Base-by-base conservation (phyloP, 768 basidiomycete species). In the Tylopilus sp. region DNA sequence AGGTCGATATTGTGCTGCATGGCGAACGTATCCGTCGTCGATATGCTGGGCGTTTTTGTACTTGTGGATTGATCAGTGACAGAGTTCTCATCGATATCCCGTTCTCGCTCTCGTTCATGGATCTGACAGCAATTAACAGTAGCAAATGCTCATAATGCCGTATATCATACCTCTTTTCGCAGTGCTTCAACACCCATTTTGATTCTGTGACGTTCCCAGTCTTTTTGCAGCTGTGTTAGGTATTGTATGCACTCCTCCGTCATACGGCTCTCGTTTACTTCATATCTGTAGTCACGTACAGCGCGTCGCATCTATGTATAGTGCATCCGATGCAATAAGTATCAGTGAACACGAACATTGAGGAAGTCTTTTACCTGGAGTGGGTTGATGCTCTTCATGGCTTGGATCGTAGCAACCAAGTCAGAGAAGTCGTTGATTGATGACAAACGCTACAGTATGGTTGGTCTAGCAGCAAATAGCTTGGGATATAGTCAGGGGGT, bases 231-330 rank as follows among this genome's bases (percentile, higher is more conserved):
- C 63, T 98, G 96, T 3, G 84, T 88, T 25, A 98, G 80, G 63
- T 98, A 98, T 72, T 97, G 92, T 34, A 83, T 77, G 65, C 96
- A 98, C 68, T 99, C 97, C 22, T 98, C 94, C 3, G 86, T 89
- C 92, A 99, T 97, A 55, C 79, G 80, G 1, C 84, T 79, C 70
- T 99, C 97, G 65, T 86, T 88, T 45, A 98, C 88, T 73, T 99
- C 96, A 65, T 90, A 97, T 66, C 83, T 89, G 72, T 92, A 92
- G 65, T 98, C 96, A 42, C 87, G 84, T 26, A 96, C 88, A 34
- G 95, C 95, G 19, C 92, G 83, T 46, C 93, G 86, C 87, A 99
- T 95, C 89, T 91, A 31, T 14, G 41, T 91, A 31, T 14, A 38
- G 30, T 34, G 21, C 9, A 44, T 25, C 33, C 48, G 28, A 36